phyloP scores from a whole-genome alignment of 352 stramenopile genomes.

The Globisporangium recalcitrans region DNA sequence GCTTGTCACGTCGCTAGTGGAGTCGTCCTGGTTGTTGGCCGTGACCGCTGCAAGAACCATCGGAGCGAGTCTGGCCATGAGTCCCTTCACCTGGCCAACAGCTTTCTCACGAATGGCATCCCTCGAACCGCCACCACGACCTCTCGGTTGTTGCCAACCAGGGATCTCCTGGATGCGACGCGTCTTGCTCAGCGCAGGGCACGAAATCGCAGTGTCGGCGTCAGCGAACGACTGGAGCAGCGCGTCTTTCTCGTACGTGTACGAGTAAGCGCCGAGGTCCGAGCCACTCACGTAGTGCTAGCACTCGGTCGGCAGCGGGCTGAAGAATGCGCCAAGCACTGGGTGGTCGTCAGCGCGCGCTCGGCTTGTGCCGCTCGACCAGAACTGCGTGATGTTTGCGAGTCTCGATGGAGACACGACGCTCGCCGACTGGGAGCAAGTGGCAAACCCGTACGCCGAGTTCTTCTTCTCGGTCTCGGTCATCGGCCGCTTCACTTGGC shows the following conservation, averaged over 20 bases:
- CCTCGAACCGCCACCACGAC: neutral
- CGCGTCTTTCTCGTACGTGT: conserved; percentile 54
- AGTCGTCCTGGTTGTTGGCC: neutral
- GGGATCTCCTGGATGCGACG: conserved; percentile 6
- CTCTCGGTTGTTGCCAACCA: neutral
- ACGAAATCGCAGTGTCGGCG: conserved; percentile 10
- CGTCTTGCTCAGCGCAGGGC: conserved; percentile 1
- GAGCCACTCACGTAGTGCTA: conserved; percentile 48
- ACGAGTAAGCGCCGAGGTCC: conserved; percentile 50
- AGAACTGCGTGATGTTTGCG: conserved; percentile 50
- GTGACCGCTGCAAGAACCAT: neutral
- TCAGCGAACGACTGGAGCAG: conserved; percentile 26
- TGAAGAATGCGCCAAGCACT: conserved; percentile 40
- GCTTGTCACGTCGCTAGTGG: neutral
- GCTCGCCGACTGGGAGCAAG: conserved; percentile 19
- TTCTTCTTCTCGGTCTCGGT: conserved; percentile 48
- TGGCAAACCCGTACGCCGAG: conserved; percentile 44
- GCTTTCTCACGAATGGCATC: neutral
- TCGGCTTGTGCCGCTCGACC: conserved; percentile 19
- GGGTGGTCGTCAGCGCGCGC: conserved; percentile 40
- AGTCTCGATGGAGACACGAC: conserved; percentile 28
- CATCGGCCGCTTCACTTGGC: conserved; percentile 50
- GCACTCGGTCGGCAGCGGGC: conserved; percentile 48
- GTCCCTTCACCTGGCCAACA: neutral
- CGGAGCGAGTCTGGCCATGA: neutral